phyloP scores from a whole-genome alignment of 108 stramenopile genomes.

The Discostella pseudostelligera region DNA sequence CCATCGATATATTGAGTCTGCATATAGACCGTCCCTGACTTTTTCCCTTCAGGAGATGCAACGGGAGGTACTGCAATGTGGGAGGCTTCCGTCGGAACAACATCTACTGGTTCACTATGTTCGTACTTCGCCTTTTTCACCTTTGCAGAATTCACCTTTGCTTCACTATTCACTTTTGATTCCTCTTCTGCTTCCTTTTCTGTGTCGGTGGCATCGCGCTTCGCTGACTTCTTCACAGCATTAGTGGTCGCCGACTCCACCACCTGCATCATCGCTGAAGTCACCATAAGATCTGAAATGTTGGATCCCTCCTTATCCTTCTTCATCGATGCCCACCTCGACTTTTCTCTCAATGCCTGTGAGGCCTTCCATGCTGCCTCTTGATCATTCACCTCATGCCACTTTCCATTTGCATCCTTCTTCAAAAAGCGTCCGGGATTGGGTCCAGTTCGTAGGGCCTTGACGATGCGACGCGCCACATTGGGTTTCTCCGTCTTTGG shows the following conservation, averaged over 20 bases:
- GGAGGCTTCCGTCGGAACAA: not conserved
- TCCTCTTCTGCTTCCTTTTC: not conserved
- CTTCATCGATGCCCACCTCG: conserved; percentile 44
- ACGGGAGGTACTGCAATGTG: conserved; percentile 9
- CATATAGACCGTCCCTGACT: conserved; percentile 10
- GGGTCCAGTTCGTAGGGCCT: conserved; percentile 33
- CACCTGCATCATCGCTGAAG: not conserved
- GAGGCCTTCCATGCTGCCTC: conserved; percentile 50
- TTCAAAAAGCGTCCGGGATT: conserved; percentile 62
- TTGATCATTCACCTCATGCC: conserved; percentile 73
- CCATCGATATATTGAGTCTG: not conserved
- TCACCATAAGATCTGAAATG: not conserved
- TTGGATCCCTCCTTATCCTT: conserved; percentile 7
- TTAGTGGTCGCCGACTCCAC: conserved; percentile 16
- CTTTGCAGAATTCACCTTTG: not conserved
- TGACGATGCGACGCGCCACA: conserved; percentile 72
- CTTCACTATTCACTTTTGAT: not conserved
- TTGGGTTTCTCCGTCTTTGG: conserved; percentile 77
- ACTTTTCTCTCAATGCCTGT: conserved; percentile 70
- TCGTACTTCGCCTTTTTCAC: conserved; percentile 6
- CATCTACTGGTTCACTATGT: not conserved
- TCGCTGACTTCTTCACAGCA: conserved; percentile 15
- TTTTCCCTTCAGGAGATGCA: not conserved
- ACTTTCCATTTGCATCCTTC: conserved; percentile 60
- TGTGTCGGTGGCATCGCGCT: conserved; percentile 16